A percentile compares a stretch with the other conserved stretches of the same genome.
Evolutionary conservation across 805 yeast genomes (phyloP).

Genomic region (Saturnispora quitensis): DNA sequence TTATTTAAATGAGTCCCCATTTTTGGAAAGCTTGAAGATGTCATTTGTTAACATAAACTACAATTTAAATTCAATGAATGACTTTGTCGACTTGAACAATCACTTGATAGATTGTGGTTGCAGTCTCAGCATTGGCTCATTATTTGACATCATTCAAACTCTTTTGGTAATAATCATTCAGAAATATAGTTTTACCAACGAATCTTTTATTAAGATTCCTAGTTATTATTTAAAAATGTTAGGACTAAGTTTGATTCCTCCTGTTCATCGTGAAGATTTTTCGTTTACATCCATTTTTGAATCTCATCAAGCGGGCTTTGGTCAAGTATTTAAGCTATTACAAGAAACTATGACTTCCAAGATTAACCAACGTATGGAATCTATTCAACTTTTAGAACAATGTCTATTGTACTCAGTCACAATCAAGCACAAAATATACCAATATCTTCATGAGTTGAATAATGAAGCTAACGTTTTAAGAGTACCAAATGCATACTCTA

Average conservation of each 20-base stretch:
- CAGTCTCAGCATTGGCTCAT: conserved; percentile 29
- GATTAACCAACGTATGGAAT: conserved; percentile 6
- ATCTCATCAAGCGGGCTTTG: conserved; percentile 13
- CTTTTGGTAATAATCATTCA: conserved; percentile 17
- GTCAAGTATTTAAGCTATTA: conserved; percentile 8
- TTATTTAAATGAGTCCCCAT: conserved; percentile 15
- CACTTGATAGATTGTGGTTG: conserved; percentile 26
- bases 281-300: conserved; percentile 14
- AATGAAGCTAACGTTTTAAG: conserved; percentile 14
- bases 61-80: conserved; percentile 14
- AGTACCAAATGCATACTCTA: neutral
- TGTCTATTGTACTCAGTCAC: conserved; percentile 28
- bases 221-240: conserved; percentile 12
- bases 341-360: conserved; percentile 13
- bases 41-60: conserved; percentile 16
- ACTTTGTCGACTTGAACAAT: conserved; percentile 16
- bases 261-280: conserved; percentile 22
- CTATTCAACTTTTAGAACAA: conserved; percentile 16
- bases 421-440: conserved; percentile 26
- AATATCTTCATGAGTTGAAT: conserved; percentile 14
- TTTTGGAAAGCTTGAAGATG: conserved; percentile 16
- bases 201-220: conserved; percentile 11
- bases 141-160: conserved; percentile 22
- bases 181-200: conserved; percentile 7
- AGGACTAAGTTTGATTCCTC: conserved; percentile 24